These are phyloP conservation scores for Amanita exitialis DNA, from an alignment of 768 basidiomycete genomes.

Conservation along the genomic window DNA sequence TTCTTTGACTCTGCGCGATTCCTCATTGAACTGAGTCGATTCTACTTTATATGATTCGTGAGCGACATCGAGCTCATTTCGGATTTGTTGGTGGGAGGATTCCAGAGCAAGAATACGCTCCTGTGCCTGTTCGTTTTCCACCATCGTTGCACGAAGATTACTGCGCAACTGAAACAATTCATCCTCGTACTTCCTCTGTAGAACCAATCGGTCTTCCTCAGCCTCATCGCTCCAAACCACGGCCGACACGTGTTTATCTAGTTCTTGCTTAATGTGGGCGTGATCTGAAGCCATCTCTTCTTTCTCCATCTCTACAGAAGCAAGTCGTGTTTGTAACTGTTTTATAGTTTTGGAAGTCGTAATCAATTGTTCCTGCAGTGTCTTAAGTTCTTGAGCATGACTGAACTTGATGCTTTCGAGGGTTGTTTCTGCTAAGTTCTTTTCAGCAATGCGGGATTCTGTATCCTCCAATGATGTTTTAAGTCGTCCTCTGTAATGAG, in stretches of 20 bases:
- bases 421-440: conserved; percentile 16
- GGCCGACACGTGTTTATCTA: conserved; percentile 16
- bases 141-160: conserved; percentile 11
- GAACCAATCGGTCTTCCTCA: conserved; percentile 10
- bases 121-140: conserved; percentile 5
- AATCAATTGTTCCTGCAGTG: conserved; percentile 26
- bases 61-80: conserved; percentile 13
- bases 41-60: conserved; percentile 7
- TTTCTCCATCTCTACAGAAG: conserved; percentile 12
- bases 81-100: background rate
- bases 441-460: conserved; percentile 13
- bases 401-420: conserved; percentile 22
- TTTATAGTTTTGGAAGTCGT: conserved; percentile 7
- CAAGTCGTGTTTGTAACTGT: background rate
- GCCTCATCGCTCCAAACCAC: conserved; percentile 13
- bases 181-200: conserved; percentile 11
- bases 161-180: conserved; percentile 14
- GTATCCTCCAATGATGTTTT: conserved; percentile 16
- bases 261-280: conserved; percentile 18
- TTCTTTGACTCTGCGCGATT: background rate
- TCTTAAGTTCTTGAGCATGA: conserved; percentile 26
- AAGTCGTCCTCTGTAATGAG: conserved; percentile 18
- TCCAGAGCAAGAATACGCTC: background rate
- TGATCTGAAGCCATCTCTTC: conserved; percentile 22
- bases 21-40: background rate